These are phyloP conservation scores for Wickerhamomyces chaumierensis DNA, from an alignment of 805 yeast genomes.

Conservation along the genomic window DNA sequence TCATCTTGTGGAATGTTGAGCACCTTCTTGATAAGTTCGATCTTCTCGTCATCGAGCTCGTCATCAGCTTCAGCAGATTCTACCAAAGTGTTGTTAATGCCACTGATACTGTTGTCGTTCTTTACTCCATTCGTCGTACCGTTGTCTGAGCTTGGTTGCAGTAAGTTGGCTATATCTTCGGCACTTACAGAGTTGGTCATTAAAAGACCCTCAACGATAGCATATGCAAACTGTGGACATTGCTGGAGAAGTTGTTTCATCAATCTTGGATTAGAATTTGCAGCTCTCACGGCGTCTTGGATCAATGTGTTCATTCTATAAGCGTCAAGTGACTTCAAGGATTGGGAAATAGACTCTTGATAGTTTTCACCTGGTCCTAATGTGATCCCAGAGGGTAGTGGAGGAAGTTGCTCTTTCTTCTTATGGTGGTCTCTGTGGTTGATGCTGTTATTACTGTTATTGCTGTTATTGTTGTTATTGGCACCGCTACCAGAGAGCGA, in stretches of 20 bases:
- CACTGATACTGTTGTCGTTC: not conserved
- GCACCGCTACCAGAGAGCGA: constrained; percentile 8
- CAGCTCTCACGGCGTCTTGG: constrained; percentile 48
- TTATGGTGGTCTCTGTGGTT: too few species aligned
- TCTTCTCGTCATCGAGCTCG: constrained; percentile 26
- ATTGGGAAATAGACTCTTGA: constrained; percentile 30
- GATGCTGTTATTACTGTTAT: constrained; percentile 5
- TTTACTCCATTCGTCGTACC: not conserved
- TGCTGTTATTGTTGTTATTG: constrained; percentile 6
- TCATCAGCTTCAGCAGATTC: constrained; percentile 1
- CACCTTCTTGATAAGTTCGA: constrained; percentile 38
- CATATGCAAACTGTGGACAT: constrained; percentile 76
- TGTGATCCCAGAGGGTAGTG: constrained; percentile 44
- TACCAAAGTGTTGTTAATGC: too few species aligned
- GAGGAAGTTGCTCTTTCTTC: constrained; percentile 24
- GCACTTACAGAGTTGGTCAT: constrained; percentile 8
- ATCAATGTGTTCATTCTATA: constrained; percentile 36
- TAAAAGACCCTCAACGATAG: constrained; percentile 64
- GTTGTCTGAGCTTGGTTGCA: constrained; percentile 3
- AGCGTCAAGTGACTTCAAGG: constrained; percentile 36
- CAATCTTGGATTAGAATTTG: constrained; percentile 41
- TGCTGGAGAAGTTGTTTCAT: constrained; percentile 50
- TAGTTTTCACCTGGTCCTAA: constrained; percentile 22
- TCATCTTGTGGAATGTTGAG: constrained; percentile 41
- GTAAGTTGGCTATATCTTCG: constrained; percentile 27